Percentiles rank a stretch among this genome's conserved stretches.
Conservation (phyloP, 2,329 filamentous ascomycete genomes). For the Venturiaceae sp. region DNA sequence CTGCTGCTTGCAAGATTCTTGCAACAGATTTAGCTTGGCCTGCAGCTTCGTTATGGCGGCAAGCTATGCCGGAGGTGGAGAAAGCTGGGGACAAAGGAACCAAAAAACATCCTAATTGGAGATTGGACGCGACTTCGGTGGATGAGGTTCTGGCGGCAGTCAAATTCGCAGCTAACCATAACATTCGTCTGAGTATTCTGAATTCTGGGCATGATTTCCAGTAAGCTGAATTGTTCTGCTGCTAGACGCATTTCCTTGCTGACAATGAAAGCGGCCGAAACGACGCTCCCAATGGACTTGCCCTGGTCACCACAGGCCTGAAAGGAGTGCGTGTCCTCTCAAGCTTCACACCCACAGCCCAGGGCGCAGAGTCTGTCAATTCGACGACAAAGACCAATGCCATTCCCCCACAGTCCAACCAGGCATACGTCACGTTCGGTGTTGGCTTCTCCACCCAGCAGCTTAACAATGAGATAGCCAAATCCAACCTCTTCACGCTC, state of each 20-base stretch:
- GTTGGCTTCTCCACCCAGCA: neutral
- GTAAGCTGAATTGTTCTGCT: neutral
- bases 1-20: constrained; percentile 2
- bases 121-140: neutral
- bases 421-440: constrained; percentile 4
- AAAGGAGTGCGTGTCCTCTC: neutral
- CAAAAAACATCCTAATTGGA: neutral
- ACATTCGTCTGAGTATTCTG: constrained; percentile 4
- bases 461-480: neutral
- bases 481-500: constrained; percentile 1
- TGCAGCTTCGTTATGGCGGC: neutral
- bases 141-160: constrained; percentile 4
- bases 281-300: constrained; percentile 5
- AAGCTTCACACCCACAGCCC: neutral
- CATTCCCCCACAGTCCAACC: neutral
- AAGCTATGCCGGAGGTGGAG: neutral
- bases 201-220: constrained; percentile 7
- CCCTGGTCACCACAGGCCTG: neutral
- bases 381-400: neutral
- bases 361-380: constrained; percentile 1
- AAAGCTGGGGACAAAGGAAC: neutral
- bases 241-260: neutral
- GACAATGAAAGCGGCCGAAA: neutral
- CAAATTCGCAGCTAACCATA: neutral
- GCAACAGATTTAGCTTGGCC: constrained; percentile 5